A percentile compares a stretch with the other conserved stretches of the same genome.
Conservation (phyloP, 2,329 filamentous ascomycete species). For the Sporothrix curviconia region DNA sequence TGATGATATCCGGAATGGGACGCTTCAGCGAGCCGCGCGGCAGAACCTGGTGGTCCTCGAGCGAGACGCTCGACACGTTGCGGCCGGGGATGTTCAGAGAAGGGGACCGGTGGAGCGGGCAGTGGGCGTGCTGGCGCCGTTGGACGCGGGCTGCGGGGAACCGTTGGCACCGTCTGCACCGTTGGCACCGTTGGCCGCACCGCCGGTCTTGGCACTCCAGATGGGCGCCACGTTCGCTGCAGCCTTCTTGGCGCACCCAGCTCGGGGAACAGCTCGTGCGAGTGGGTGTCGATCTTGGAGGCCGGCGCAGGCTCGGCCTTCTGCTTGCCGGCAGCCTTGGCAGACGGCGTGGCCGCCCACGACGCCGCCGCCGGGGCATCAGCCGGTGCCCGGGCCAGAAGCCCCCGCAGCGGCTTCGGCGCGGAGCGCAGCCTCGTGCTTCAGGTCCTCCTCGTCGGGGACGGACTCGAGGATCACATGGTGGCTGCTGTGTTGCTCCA, state of each 20-base stretch:
- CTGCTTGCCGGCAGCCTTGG: conserved; percentile 64
- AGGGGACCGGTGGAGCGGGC: conserved; percentile 38
- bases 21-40: conserved; percentile 74
- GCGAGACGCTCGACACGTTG: conserved; percentile 67
- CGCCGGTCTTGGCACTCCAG: conserved; percentile 67
- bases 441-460: conserved; percentile 68
- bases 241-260: conserved; percentile 66
- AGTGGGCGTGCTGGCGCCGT: conserved; percentile 30
- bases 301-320: conserved; percentile 43
- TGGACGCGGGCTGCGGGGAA: conserved; percentile 31
- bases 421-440: conserved; percentile 35
- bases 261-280: conserved; percentile 89
- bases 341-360: conserved; percentile 45
- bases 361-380: conserved; percentile 34
- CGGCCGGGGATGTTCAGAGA: conserved; percentile 74
- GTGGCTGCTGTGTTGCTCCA: conserved; percentile 55
- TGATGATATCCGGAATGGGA: conserved; percentile 75
- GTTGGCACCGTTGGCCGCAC: conserved; percentile 31
- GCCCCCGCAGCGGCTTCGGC: conserved; percentile 31
- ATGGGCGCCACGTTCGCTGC: conserved; percentile 59
- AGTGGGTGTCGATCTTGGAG: conserved; percentile 67
- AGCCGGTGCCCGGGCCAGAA: conserved; percentile 42
- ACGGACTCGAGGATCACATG: conserved; percentile 73
- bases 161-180: conserved; percentile 47
- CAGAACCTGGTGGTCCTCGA: conserved; percentile 70